Evolutionary conservation across 257 asterid species (phyloP), one percentile per base, ranked within the genome.

Genomic region (Gentiana straminea): DNA sequence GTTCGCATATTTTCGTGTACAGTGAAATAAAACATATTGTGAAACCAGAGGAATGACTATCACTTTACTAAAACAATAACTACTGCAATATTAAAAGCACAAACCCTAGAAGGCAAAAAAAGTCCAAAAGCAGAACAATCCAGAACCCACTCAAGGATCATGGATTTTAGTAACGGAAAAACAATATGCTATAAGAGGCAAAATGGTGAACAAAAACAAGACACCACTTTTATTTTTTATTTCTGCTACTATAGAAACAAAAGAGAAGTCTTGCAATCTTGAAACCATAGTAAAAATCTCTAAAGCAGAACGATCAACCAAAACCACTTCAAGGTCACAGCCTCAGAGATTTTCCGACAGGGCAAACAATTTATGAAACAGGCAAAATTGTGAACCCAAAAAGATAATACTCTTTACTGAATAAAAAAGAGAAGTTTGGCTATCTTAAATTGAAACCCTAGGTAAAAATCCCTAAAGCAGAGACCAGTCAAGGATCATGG

Each of bases 401-500:
- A 45, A 64, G 59, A 51, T 32, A 33, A 15, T 24, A 24, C 49
- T 10, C 53, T 8, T 1, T 38, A 47, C 37, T 13, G 24, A 9
- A 46, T 39, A 34, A 48, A 8, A 35, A 36, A 45, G 35, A 15
- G 8, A 50, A 33, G 35, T 3, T 1, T 44, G 33, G 34, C 52
- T 54, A 67, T 24, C 55, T 43, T 35, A 34, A 41, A 54, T 45
- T 43, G 53, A 62, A 55, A 61, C 65, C 59, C 63, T 59, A 67
- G 38, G 39, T 1, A 59, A 61, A 46, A 34, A 24, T 13, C 33
- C n/a, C 59, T 10, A 5, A 39, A 24, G 43, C 54, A 24, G 24
- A 24, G 24, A 44, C 52, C 44, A 15, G 35, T 3, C 24, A 36
- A 58, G 34, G 44, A 54, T 13, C 24, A 24, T 24, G 24, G 24